phyloP scores from a whole-genome alignment of 2,329 filamentous ascomycete genomes.

The Stachybotrys elegans region DNA sequence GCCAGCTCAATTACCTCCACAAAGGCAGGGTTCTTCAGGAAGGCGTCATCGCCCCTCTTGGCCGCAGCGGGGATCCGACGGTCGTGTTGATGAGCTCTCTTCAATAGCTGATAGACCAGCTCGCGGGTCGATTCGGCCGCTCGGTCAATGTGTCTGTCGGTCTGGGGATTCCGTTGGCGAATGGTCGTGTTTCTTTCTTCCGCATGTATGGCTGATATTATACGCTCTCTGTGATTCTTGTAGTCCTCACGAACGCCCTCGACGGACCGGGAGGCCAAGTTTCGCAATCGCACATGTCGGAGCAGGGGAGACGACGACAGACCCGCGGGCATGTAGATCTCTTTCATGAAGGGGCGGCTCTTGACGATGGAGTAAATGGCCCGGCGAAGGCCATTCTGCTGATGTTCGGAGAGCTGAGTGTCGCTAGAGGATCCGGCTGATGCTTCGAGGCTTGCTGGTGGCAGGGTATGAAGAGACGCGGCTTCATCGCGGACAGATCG shows the following conservation, averaged over 20 bases:
- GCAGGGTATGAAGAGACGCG: no score
- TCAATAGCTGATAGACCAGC: conserved; percentile 12
- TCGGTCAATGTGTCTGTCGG: neutral
- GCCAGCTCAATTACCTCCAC: conserved; percentile 20
- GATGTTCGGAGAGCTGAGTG: conserved; percentile 14
- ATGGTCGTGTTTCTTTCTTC: conserved; percentile 11
- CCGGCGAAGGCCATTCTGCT: conserved; percentile 27
- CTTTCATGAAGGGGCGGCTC: conserved; percentile 30
- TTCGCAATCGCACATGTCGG: no score
- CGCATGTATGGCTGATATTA: conserved; percentile 17
- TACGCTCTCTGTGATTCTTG: no score
- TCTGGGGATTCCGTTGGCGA: neutral
- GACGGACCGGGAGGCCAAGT: no score
- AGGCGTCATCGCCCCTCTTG: no score
- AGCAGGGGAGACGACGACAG: no score
- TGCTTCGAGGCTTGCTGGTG: conserved; percentile 10
- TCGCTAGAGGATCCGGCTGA: conserved; percentile 10
- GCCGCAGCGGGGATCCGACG: no score
- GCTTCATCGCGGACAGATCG: conserved; percentile 20
- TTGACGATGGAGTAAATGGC: conserved; percentile 23
- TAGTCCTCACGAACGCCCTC: no score
- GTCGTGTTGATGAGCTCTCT: conserved; percentile 20
- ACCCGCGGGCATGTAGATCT: conserved; percentile 25
- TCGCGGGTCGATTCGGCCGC: neutral
- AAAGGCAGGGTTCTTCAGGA: no score